These are phyloP conservation scores for Pythium chondricola DNA, from an alignment of 352 stramenopile species.

Conservation along the genomic window DNA sequence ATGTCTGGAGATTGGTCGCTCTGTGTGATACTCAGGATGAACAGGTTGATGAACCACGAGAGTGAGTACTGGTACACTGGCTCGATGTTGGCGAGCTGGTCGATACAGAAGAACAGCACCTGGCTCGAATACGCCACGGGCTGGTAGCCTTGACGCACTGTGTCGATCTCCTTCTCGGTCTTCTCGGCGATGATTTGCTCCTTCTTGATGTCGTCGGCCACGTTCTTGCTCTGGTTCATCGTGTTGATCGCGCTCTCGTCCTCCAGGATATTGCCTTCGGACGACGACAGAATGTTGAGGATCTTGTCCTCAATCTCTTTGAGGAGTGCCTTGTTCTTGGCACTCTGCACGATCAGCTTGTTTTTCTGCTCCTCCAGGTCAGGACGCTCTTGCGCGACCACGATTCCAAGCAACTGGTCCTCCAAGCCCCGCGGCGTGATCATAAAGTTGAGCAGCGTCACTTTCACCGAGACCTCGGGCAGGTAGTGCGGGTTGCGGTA, in stretches of 20 bases:
- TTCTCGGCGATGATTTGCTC: conserved; percentile 88
- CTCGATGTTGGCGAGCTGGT: conserved; percentile 91
- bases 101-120: conserved; percentile 94
- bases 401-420: conserved; percentile 90
- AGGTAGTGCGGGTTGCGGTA: conserved; percentile 92
- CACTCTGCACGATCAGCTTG: conserved; percentile 88
- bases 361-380: conserved; percentile 93
- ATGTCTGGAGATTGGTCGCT: conserved; percentile 79
- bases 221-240: conserved; percentile 87
- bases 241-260: conserved; percentile 91
- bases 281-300: conserved; percentile 87
- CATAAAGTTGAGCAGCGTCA: conserved; percentile 95
- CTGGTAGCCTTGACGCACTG: conserved; percentile 82
- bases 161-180: conserved; percentile 89
- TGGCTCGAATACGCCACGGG: conserved; percentile 87
- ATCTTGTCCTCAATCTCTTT: conserved; percentile 95
- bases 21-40: conserved; percentile 84
- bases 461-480: conserved; percentile 90
- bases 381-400: conserved; percentile 89
- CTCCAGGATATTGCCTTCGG: conserved; percentile 92
- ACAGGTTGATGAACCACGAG: conserved; percentile 91
- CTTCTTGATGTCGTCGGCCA: conserved; percentile 91
- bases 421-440: conserved; percentile 91
- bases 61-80: conserved; percentile 92
- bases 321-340: conserved; percentile 87